These are phyloP conservation scores for Agrostemma githago DNA, from an alignment of 148 eudicot genomes.

Conservation along the genomic window DNA sequence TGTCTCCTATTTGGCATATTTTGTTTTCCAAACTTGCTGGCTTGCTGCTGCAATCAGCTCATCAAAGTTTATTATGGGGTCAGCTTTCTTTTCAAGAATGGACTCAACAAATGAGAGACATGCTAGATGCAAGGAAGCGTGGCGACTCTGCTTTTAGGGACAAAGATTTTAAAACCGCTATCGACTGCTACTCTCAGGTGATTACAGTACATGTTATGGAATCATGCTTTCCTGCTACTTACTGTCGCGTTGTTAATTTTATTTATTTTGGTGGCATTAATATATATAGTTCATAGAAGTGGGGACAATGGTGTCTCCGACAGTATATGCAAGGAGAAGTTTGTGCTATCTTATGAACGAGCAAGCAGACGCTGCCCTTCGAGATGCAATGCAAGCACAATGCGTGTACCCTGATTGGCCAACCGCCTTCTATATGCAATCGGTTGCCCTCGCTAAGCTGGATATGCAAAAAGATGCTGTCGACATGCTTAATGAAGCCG, in stretches of 20 bases:
- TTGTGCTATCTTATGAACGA: conserved; percentile 72
- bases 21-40: background rate
- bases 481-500: conserved; percentile 82
- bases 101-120: conserved; percentile 93
- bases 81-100: conserved; percentile 94
- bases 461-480: conserved; percentile 80
- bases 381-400: conserved; percentile 96
- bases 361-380: conserved; percentile 62
- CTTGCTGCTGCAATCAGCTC: background rate
- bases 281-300: conserved; percentile 68
- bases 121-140: conserved; percentile 78
- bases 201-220: background rate
- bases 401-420: conserved; percentile 79
- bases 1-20: background rate
- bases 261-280: background rate
- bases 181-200: conserved; percentile 85
- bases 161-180: conserved; percentile 72
- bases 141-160: conserved; percentile 81
- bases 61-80: conserved; percentile 14
- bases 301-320: conserved; percentile 65
- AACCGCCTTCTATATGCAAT: conserved; percentile 82
- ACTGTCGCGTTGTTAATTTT: background rate
- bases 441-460: conserved; percentile 80
- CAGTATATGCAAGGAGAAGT: conserved; percentile 70
- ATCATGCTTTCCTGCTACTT: background rate